Conservation (phyloP, 2,329 filamentous ascomycete species). For the Simplicillium sp. region DNA sequence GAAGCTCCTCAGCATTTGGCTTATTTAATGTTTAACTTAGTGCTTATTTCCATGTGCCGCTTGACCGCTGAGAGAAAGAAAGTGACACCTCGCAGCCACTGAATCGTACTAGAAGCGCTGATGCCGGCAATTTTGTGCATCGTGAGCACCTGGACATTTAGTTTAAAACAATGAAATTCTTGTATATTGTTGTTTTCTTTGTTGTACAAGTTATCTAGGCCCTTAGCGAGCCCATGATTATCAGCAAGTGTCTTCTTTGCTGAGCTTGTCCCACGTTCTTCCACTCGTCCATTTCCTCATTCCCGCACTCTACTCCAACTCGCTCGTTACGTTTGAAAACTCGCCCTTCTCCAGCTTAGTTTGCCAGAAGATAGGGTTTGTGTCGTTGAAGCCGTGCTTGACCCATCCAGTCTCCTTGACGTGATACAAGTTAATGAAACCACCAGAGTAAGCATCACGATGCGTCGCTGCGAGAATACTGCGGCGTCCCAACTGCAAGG, state of each 20-base stretch:
- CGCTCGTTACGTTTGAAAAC: conserved; percentile 88
- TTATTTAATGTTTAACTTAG: too few relatives aligned
- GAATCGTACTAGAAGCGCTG: too few relatives aligned
- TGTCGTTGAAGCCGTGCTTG: conserved; percentile 96
- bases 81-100: too few relatives aligned
- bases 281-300: conserved; percentile 1
- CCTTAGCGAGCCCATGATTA: background rate
- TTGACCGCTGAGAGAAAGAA: too few relatives aligned
- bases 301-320: conserved; percentile 42
- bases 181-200: conserved; percentile 8
- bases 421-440: conserved; percentile 97
- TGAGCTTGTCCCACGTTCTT: background rate
- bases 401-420: conserved; percentile 99
- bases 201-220: conserved; percentile 17
- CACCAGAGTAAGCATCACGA: conserved; percentile 96
- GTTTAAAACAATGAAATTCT: background rate
- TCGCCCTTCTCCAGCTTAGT: conserved; percentile 98
- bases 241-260: background rate
- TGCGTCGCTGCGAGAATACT: conserved; percentile 96
- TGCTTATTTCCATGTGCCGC: too few relatives aligned
- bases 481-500: conserved; percentile 79
- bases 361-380: conserved; percentile 99
- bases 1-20: too few relatives aligned
- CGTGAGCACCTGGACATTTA: too few relatives aligned
- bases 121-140: too few relatives aligned